Conservation (phyloP, 2,329 filamentous ascomycete genomes). For the Sclerotinia sclerotiorum region DNA sequence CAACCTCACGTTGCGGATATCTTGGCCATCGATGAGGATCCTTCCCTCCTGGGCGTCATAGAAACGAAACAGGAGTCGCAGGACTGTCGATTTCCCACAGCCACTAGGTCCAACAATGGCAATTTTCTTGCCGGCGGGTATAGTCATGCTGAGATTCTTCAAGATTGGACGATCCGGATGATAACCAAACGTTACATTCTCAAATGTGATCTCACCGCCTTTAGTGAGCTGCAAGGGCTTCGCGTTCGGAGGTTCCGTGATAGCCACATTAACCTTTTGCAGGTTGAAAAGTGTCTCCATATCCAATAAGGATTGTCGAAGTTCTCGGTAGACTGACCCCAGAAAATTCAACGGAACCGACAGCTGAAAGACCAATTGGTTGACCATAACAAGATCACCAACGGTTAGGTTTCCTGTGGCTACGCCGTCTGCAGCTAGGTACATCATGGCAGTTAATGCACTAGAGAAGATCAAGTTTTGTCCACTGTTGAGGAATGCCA, state of each 20-base stretch:
- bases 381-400: slow-evolving; percentile 97
- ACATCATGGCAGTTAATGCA: slow-evolving; percentile 97
- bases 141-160: slow-evolving; percentile 79
- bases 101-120: slow-evolving; percentile 93
- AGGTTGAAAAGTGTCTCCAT: slow-evolving; percentile 99
- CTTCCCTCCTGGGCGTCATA: slow-evolving; percentile 86
- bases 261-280: slow-evolving; percentile 90
- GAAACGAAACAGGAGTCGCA: slow-evolving; percentile 88
- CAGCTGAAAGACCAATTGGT: slow-evolving; percentile 97
- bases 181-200: slow-evolving; percentile 95
- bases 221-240: slow-evolving; percentile 68
- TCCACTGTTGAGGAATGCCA: slow-evolving; percentile 89
- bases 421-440: slow-evolving; percentile 87
- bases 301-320: slow-evolving; percentile 89
- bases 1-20: slow-evolving; percentile 78
- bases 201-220: slow-evolving; percentile 88
- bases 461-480: slow-evolving; percentile 97
- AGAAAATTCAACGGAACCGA: slow-evolving; percentile 96
- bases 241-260: slow-evolving; percentile 75
- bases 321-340: slow-evolving; percentile 94
- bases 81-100: slow-evolving; percentile 92
- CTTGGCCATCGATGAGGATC: slow-evolving; percentile 90
- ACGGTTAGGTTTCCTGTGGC: slow-evolving; percentile 79
- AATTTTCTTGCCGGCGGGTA: slow-evolving; percentile 93
- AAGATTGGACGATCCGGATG: slow-evolving; percentile 83